Evolutionary conservation across 179 eudicot genomes (phyloP), one percentile per base, ranked within the genome.

Genomic region (Patellifolia procumbens): DNA sequence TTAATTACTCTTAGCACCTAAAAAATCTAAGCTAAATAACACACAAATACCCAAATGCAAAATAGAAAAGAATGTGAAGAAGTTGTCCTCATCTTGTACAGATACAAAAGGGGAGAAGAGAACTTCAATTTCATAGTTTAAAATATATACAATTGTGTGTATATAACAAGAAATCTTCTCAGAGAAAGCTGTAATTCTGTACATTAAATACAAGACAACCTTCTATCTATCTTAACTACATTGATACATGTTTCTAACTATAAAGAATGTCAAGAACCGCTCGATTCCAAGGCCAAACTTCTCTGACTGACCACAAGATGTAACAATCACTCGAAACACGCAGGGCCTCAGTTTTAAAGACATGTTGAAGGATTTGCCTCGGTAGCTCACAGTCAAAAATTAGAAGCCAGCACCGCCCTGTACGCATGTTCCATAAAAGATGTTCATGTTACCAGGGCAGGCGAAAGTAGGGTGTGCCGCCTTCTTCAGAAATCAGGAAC

Each of bases 201-300:
- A 77, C 74, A 76, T 67, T 11, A 67, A 66, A 39, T 66, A 68
- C 66, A 43, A 72, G 56, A 69, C 28, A 45, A n/a, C 42, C 15
- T 4, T 28, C 69, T 77, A 64, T 49, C 20, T 65, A 31, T 31
- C 31, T 51, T 48, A 4, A 32, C 55, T 70, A 29, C 28, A 70
- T 29, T 34, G 19, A 19, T 28, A 46, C 2, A 32, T 48, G 11
- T 19, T 17, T n/a, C n/a, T 9, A 49, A 31, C 59, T 70, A 70
- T 20, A 31, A 68, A 51, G 37, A 29, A 48, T 69, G 42, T 31
- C 59, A 20, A 70, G 51, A 70, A 48, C 16, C 1, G 43, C 13
- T 15, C 17, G 43, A 70, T 49, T 70, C 28, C 7, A 0, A 58
- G 24, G 15, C 22, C 43, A 31, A 29, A 17, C 43, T 70, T 26